Evolutionary conservation across 75 land plant species (phyloP), one percentile per base, ranked within the genome.

Genomic region (Pinus albicaulis): DNA sequence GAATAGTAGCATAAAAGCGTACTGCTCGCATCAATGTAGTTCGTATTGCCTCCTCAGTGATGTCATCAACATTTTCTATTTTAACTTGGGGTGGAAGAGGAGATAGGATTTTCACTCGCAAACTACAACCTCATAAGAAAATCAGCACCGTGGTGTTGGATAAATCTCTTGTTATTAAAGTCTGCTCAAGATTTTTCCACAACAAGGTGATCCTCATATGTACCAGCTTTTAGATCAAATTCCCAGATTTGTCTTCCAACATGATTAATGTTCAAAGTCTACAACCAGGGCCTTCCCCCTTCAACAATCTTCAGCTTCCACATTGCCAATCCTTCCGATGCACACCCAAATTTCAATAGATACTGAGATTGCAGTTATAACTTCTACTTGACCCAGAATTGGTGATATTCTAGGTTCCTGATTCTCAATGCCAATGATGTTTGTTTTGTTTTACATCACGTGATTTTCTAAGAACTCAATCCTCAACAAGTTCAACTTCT

Each of bases 221-320:
- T 72, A 2, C 88, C 98, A n/a, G 66, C 77, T 3, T 78, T 55
- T 36, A 83, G 82, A 77, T 94, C 91, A 72, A 87, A 96, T 75
- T 91, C 89, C 99, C 99, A 96, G 12, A 85, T 38, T 62, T 94
- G 95, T 7, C 95, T 75, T 5, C 97, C 97, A 2, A 78, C 79
- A 74, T 88, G 87, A 38, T 78, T 63, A n/a, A n/a, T n/a, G 72
- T 92, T 94, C 64, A 81, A 12, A 2, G 87, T 83, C 16, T 78
- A 59, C 57, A 92, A 79, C 96, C 88, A 89, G 2, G 98, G 89
- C 60, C 74, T 78, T 59, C 63, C 55, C n/a, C 78, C 83, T 59
- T 94, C 89, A 0, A 91, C 96, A 36, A 89, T 48, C 71, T 91
- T 89, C 14, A 95, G 86, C 88, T 78, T 92, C 98, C 98, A 95